These are phyloP conservation scores for Melampsora occidentalis DNA, from an alignment of 1,284 basidiomycete genomes.

Conservation along the genomic window DNA sequence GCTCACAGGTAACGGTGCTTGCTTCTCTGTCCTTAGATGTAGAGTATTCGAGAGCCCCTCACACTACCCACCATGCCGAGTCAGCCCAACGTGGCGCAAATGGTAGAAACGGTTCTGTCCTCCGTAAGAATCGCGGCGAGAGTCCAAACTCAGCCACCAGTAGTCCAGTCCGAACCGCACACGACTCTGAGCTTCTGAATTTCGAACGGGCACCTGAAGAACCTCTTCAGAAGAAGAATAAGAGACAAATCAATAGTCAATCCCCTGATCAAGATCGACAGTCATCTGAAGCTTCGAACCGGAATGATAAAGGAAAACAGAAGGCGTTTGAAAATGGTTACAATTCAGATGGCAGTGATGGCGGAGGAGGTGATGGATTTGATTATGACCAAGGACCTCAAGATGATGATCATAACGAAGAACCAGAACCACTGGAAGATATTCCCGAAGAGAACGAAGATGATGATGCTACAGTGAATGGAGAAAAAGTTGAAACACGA, in stretches of 20 bases:
- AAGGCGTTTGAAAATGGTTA: constrained; percentile 15
- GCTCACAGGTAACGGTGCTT: background rate
- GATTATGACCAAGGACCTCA: constrained; percentile 8
- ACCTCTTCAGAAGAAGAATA: constrained; percentile 18
- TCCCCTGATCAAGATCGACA: too few species aligned
- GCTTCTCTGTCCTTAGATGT: background rate
- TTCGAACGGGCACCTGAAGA: constrained; percentile 26
- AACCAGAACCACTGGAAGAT: constrained; percentile 22
- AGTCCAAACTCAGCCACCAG: constrained; percentile 4
- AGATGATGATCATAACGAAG: constrained; percentile 2
- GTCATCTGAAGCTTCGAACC: background rate
- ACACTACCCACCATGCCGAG: background rate
- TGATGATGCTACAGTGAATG: background rate
- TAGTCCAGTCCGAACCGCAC: constrained; percentile 26
- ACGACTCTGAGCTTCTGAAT: constrained; percentile 32
- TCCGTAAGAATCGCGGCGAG: background rate
- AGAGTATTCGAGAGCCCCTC: background rate
- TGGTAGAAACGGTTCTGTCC: background rate
- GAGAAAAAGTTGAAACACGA: background rate
- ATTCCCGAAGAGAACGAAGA: constrained; percentile 34
- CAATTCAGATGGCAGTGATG: constrained; percentile 5
- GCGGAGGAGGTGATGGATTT: background rate
- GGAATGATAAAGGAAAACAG: constrained; percentile 1
- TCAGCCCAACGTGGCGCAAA: background rate
- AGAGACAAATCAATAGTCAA: background rate